Base-by-base conservation (phyloP, 306 rosid species). In the Biancaea sappan region DNA sequence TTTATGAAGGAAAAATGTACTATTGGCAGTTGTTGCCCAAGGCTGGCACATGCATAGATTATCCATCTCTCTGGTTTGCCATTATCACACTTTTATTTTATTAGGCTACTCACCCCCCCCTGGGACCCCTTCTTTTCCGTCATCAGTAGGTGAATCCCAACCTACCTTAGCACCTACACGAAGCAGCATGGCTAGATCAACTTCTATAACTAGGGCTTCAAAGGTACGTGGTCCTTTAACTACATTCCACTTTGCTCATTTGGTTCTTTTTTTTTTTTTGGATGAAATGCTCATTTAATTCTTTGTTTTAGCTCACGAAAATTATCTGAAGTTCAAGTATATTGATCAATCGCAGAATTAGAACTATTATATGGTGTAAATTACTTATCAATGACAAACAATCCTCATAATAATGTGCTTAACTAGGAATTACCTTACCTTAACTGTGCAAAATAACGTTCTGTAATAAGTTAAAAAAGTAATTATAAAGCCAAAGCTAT, bases 101-200 rank as follows among this genome's bases (percentile, higher is more conserved):
- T 44, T 80, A 94, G 99, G 99, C 99, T 94, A 81, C 99, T 94
- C 72, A 88, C 99, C 75, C 99, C 99, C 99, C 64, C 99, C 99
- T 6, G 99, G 89, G 69, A 94, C 99, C 38, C 97, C 99, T 28
- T 83, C 86, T 69, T 80, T 87, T 68, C 91, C 89, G 83, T 62
- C 95, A 56, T 84, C 91, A 25, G 93, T 86, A 69, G 84, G 86
- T 59, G 96, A 91, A 75, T 64, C 88, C 65, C 91, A 85, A 35
- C 48, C 83, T 38, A 65, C 84, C 48, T 44, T 79, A 8, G 88
- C 57, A 9, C 87, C 92, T 70, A 84, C 90, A 38, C 83, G 93
- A 74, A 78, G 83, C 74, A 85, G 88, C 54, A 71, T 84, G 82
- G 84, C 58, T 71, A 83, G 96, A 85, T 79, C 98, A 69, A 65